Percentiles rank a stretch among this genome's conserved stretches.
Evolutionary conservation across 208 protist genomes (phyloP).

Genomic region (Acanthamoeba culbertsoni): DNA sequence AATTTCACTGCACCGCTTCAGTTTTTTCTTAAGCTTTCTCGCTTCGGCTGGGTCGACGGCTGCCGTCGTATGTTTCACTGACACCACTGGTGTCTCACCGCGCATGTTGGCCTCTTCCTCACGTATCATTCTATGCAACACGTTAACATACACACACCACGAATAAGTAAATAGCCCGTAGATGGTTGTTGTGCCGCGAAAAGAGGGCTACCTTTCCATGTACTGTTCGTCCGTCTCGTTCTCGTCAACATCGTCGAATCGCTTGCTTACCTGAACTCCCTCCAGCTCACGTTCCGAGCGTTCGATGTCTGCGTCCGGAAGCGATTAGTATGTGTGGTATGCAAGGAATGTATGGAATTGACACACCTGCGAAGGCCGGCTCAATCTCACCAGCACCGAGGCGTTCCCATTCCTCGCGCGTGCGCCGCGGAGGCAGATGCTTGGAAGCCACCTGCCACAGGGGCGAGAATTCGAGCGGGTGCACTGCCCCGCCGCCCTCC

Average conservation of each 20-base stretch:
- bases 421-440: not conserved
- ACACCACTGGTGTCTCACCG: not conserved
- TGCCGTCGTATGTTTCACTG: not conserved
- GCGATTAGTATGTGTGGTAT: not conserved
- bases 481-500: not conserved
- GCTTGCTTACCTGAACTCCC: not conserved
- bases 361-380: not conserved
- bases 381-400: not conserved
- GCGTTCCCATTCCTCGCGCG: not conserved
- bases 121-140: not conserved
- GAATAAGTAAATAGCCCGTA: not conserved
- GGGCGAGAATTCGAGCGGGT: slow-evolving; percentile 18
- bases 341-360: not conserved
- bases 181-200: no score
- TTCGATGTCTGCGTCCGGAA: not conserved
- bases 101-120: not conserved
- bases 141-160: not conserved
- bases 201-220: not conserved
- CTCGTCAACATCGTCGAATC: not conserved
- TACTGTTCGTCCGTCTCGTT: slow-evolving; percentile 19
- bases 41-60: not conserved
- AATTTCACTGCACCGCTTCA: not conserved
- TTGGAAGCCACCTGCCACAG: not conserved
- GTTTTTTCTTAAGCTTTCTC: not conserved
- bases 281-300: not conserved